Percentiles rank a stretch among this genome's conserved stretches.
These are phyloP conservation scores for Pythium pectinolyticum DNA, from an alignment of 352 stramenopile genomes.

Conservation along the genomic window DNA sequence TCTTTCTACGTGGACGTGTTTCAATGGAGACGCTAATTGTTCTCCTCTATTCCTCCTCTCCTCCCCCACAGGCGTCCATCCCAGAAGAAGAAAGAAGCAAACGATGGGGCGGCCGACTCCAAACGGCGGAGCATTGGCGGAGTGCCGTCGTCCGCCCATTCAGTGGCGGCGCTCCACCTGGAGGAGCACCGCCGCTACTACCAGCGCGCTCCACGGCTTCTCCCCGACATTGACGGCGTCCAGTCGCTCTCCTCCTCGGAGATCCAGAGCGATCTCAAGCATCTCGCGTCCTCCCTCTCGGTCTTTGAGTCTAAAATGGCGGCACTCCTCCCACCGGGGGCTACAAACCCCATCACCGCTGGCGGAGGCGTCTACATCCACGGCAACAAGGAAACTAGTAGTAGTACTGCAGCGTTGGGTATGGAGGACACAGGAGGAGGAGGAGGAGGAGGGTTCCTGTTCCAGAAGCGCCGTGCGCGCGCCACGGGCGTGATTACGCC, in stretches of 20 bases:
- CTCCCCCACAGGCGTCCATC: slow-evolving; percentile 34
- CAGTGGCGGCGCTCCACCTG: slow-evolving; percentile 21
- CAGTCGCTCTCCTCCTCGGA: slow-evolving; percentile 49
- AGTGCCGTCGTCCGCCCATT: background rate
- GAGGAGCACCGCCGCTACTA: slow-evolving; percentile 37
- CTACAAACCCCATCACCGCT: background rate
- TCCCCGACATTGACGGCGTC: slow-evolving; percentile 64
- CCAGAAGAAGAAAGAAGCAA: slow-evolving; percentile 59
- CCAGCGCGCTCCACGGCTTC: slow-evolving; percentile 42
- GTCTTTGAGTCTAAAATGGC: slow-evolving; percentile 47
- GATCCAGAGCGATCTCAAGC: slow-evolving; percentile 56
- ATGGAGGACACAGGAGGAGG: slow-evolving; percentile 29
- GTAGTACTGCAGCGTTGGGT: no score
- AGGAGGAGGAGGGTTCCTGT: slow-evolving; percentile 13
- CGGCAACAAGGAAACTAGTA: slow-evolving; percentile 19
- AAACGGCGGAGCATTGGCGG: slow-evolving; percentile 21
- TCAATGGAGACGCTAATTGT: no score
- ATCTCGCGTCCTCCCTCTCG: slow-evolving; percentile 47
- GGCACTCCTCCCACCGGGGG: slow-evolving; percentile 19
- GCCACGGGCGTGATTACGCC: slow-evolving; percentile 54
- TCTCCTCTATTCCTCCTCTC: background rate
- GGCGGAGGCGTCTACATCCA: slow-evolving; percentile 26
- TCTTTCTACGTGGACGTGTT: no score
- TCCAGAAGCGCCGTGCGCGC: slow-evolving; percentile 44
- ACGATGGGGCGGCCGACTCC: slow-evolving; percentile 24